Evolutionary conservation across 176 grass and related monocot species (phyloP).

Genomic region (Carex kokanica): DNA sequence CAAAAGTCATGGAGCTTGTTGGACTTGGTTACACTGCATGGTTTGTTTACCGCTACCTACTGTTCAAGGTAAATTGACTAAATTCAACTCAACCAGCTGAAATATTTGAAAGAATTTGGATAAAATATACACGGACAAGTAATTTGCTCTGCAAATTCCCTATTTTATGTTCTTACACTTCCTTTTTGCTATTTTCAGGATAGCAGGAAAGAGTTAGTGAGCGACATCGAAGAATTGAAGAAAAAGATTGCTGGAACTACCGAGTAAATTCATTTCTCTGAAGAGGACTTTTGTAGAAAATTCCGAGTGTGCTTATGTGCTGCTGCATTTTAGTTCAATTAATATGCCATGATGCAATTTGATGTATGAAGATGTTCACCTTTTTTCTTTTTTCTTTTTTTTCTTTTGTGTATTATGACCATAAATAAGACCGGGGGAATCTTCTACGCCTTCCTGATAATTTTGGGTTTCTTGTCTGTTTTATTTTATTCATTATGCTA

Average conservation of each 20-base stretch:
- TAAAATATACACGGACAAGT: background rate
- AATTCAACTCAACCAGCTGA: background rate
- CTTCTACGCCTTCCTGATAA: background rate
- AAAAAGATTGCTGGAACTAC: constrained; percentile 71
- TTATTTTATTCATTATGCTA: background rate
- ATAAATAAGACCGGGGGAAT: background rate
- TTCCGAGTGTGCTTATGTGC: constrained; percentile 6
- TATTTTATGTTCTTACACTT: background rate
- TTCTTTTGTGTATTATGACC: constrained; percentile 3
- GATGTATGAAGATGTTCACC: constrained; percentile 19
- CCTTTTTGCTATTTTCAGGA: constrained; percentile 39
- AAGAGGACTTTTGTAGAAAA: constrained; percentile 17
- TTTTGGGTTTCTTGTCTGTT: background rate
- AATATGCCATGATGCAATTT: constrained; percentile 3
- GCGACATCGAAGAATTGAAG: constrained; percentile 76
- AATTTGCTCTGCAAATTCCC: background rate
- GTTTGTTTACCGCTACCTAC: constrained; percentile 98
- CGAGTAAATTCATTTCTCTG: constrained; percentile 42
- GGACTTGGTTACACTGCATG: constrained; percentile 95
- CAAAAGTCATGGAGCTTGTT: constrained; percentile 88
- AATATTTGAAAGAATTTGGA: background rate
- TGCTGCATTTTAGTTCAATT: background rate
- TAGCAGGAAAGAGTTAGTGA: constrained; percentile 79
- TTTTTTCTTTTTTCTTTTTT: too few relatives aligned
- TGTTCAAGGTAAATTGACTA: constrained; percentile 73